Base-by-base conservation (phyloP, 495 filamentous ascomycete genomes). In the Neurospora tetraspora region DNA sequence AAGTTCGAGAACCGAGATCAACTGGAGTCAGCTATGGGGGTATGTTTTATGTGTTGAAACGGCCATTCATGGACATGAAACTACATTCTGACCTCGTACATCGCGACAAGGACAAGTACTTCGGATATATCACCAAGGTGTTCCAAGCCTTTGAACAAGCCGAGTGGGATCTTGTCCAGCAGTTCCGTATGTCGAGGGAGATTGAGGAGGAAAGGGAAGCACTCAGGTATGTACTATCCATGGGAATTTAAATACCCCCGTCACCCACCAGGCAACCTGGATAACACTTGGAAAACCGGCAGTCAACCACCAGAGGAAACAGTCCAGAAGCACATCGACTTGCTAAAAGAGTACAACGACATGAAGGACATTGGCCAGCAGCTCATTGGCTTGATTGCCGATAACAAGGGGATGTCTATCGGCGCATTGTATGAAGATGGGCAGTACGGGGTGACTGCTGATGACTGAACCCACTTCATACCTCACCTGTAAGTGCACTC, bases 311-410 rank as follows among this genome's bases (percentile, higher is more conserved):
- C 76, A 12, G 74, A 76, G 16, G 23, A 31, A 27, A 78, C 75
- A 0, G 88, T 93, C 36, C 85, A 89, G 69, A 82, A 79, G 8
- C 91, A 94, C 79, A 93, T 93, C 75, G 83, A 82, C 72, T 83
- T 90, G 2, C 81, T 95, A 8, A 91, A 93, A 76, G 83, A 89
- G 70, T 94, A 94, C 83, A 95, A 95, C 79, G 92, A 93, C 74
- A 89, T 94, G 76, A 88, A 89, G 69, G 92, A 94, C 78, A 81
- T 91, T 3, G 92, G 87, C 0, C 89, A 90, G 78, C 91, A 91
- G 0, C 77, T 95, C 20, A 89, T 93, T 81, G 91, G 91, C 0
- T 76, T 94, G 69, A 86, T 95, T 77, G 92, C 92, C 4, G 92
- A 95, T 45, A 85, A 86, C 65, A 80, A 88, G 23, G 91, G 91